These are phyloP conservation scores for Termitomyces sp. DNA, from an alignment of 768 basidiomycete species.

Conservation along the genomic window DNA sequence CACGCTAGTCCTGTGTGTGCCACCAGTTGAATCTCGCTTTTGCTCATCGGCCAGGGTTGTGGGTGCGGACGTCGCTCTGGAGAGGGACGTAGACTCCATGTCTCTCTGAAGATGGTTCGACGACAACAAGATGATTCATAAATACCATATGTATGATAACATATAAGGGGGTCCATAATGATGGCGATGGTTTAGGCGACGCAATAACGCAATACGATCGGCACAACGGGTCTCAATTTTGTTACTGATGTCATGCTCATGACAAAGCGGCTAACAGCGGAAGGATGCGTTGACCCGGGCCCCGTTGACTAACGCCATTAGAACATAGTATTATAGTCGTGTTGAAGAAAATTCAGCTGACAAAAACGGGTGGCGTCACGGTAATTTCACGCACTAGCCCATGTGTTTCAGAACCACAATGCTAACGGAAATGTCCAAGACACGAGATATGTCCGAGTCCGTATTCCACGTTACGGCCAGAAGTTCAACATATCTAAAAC, in stretches of 20 bases:
- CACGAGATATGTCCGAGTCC: too few species aligned
- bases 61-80: slow-evolving; percentile 8
- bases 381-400: too few species aligned
- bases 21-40: neutral
- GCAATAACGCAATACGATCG: neutral
- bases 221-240: neutral
- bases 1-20: slow-evolving; percentile 7
- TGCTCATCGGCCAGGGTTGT: slow-evolving; percentile 4
- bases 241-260: neutral
- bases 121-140: neutral
- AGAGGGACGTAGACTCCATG: slow-evolving; percentile 13
- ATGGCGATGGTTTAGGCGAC: neutral
- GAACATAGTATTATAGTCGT: neutral
- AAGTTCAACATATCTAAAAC: too few species aligned
- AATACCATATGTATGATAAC: neutral
- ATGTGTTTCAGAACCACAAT: too few species aligned
- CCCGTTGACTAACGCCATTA: neutral
- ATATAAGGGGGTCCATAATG: neutral
- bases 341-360: too few species aligned
- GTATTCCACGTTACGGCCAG: too few species aligned
- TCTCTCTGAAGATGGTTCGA: neutral
- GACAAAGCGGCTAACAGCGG: neutral
- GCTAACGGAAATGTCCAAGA: too few species aligned
- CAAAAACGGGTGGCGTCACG: too few species aligned
- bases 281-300: neutral